Percentiles rank a stretch among this genome's conserved stretches.
Evolutionary conservation across 768 basidiomycete genomes (phyloP).

Genomic region (Terana coerulea): DNA sequence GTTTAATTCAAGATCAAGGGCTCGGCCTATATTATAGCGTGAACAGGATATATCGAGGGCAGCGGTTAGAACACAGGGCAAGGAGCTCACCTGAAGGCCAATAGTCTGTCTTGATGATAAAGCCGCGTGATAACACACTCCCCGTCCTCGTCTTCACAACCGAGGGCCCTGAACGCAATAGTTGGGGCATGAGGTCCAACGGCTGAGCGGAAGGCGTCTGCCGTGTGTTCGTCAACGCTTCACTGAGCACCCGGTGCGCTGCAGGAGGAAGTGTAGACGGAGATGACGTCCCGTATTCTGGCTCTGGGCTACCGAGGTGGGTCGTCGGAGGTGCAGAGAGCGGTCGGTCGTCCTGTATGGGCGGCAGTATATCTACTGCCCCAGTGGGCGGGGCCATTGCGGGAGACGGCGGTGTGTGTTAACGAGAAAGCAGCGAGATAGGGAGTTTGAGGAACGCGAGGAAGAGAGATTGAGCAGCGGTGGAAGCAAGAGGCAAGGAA

Average conservation of each 20-base stretch:
- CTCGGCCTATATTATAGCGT: constrained; percentile 54
- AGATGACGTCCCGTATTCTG: neutral
- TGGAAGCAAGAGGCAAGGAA: neutral
- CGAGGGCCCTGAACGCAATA: constrained; percentile 64
- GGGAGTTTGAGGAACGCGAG: neutral
- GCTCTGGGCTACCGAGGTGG: neutral
- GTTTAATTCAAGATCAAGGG: constrained; percentile 85
- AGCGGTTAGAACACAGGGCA: neutral
- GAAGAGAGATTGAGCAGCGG: neutral
- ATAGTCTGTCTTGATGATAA: constrained; percentile 93
- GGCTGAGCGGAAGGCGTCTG: constrained; percentile 19
- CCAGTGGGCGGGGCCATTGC: neutral
- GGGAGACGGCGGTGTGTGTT: neutral
- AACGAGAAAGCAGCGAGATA: neutral
- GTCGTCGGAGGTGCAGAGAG: constrained; percentile 12
- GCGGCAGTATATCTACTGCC: neutral
- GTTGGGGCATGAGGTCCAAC: constrained; percentile 57
- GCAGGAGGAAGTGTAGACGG: neutral
- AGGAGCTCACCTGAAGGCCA: constrained; percentile 59
- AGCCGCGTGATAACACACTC: constrained; percentile 81
- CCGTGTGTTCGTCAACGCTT: neutral
- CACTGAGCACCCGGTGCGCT: constrained; percentile 4
- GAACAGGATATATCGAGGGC: neutral
- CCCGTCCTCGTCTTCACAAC: constrained; percentile 82
- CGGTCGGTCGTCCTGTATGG: constrained; percentile 8